Evolutionary conservation across 495 filamentous ascomycete species (phyloP).

Genomic region (Parmelia sp.): DNA sequence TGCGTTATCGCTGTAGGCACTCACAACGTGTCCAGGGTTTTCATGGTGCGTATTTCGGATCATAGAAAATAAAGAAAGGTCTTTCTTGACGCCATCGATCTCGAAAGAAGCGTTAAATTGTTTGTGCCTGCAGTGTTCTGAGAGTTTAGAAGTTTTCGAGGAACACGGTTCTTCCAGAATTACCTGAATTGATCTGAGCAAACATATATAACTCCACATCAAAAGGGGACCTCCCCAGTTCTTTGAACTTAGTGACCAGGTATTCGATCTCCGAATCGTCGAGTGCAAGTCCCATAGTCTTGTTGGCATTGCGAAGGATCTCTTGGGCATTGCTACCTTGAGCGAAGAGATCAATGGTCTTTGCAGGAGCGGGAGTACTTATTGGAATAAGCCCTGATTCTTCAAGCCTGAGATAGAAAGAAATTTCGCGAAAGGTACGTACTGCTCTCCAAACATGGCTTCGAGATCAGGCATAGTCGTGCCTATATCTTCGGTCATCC

Average conservation of each 20-base stretch:
- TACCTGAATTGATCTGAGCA: conserved; percentile 68
- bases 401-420: not conserved
- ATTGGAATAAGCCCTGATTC: not conserved
- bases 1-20: conserved; percentile 96
- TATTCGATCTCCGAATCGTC: conserved; percentile 92
- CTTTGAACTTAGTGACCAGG: conserved; percentile 74
- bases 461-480: conserved; percentile 58
- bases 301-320: conserved; percentile 75
- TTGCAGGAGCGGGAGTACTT: conserved; percentile 16
- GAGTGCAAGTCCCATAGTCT: conserved; percentile 71
- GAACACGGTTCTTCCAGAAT: not conserved
- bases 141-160: conserved; percentile 18
- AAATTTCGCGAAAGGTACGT: not conserved
- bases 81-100: conserved; percentile 81
- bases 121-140: conserved; percentile 58
- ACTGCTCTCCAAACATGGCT: conserved; percentile 70
- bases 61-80: conserved; percentile 81
- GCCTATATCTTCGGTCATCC: conserved; percentile 83
- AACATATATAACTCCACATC: conserved; percentile 99
- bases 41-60: conserved; percentile 86
- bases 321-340: conserved; percentile 55
- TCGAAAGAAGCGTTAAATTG: conserved; percentile 97
- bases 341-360: conserved; percentile 63
- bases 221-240: conserved; percentile 61
- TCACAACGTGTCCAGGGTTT: conserved; percentile 72